phyloP scores from a whole-genome alignment of 805 yeast genomes.

The Lipomyces orientalis region DNA sequence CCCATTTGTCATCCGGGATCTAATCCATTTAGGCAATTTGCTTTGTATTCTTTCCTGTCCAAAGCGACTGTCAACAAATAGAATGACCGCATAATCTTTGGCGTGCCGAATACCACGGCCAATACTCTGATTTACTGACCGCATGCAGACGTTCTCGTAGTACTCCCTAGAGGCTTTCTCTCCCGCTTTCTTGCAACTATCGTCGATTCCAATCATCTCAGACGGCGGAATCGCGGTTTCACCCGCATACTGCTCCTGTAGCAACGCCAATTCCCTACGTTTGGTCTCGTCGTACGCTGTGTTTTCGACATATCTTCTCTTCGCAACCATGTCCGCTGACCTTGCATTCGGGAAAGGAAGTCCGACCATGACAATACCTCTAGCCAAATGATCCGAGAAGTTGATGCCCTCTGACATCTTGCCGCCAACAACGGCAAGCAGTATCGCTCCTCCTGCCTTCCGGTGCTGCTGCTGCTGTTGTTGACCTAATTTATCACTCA shows the following conservation, averaged over 20 bases:
- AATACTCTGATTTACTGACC: constrained; percentile 88
- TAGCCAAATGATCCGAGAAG: constrained; percentile 83
- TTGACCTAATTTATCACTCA: constrained; percentile 39
- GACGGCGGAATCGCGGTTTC: constrained; percentile 4
- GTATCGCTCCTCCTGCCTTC: constrained; percentile 60
- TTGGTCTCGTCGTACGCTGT: constrained; percentile 54
- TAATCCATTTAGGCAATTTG: constrained; percentile 79
- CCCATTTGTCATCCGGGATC: constrained; percentile 44
- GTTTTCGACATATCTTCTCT: constrained; percentile 65
- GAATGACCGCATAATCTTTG: constrained; percentile 78
- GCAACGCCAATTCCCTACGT: background rate
- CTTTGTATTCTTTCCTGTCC: constrained; percentile 51
- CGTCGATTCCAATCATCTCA: constrained; percentile 42
- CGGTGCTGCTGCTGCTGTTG: background rate
- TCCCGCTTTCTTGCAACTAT: constrained; percentile 51
- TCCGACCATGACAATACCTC: constrained; percentile 86
- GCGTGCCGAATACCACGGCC: constrained; percentile 90
- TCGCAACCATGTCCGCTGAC: constrained; percentile 81
- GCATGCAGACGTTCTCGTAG: constrained; percentile 86
- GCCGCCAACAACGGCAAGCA: constrained; percentile 91
- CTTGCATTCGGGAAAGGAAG: constrained; percentile 85
- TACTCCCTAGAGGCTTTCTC: constrained; percentile 57
- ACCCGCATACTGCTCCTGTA: background rate
- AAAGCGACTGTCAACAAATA: constrained; percentile 72
- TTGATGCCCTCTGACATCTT: constrained; percentile 92